phyloP scores from a whole-genome alignment of 1,284 basidiomycete species.

The Cerrena zonata region DNA sequence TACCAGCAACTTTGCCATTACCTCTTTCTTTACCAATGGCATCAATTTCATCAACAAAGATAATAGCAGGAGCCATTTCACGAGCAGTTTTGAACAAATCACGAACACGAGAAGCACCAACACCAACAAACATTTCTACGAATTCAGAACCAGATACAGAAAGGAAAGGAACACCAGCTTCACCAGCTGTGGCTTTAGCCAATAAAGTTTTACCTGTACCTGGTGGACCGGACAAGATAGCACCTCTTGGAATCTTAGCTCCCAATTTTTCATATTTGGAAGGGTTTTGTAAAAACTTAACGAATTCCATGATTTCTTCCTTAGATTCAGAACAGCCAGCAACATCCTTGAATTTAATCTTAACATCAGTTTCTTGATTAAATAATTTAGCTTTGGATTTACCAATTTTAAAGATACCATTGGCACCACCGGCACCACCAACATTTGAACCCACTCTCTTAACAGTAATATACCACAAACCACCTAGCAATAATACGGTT shows the following conservation, averaged over 20 bases:
- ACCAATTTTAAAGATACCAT: constrained; percentile 95
- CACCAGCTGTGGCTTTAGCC: constrained; percentile 97
- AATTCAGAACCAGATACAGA: constrained; percentile 99
- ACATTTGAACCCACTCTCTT: constrained; percentile 72
- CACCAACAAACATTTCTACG: constrained; percentile 99
- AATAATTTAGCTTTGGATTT: constrained; percentile 94
- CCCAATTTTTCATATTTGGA: constrained; percentile 91
- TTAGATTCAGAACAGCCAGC: constrained; percentile 99
- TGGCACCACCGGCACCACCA: constrained; percentile 60
- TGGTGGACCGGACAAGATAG: constrained; percentile 95
- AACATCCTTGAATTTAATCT: constrained; percentile 90
- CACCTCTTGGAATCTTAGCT: constrained; percentile 97
- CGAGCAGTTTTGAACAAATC: constrained; percentile 96
- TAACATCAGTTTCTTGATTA: constrained; percentile 95
- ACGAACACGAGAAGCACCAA: constrained; percentile 93
- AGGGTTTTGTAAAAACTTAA: constrained; percentile 97
- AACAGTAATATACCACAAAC: constrained; percentile 88
- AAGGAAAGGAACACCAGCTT: constrained; percentile 95
- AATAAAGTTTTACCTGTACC: constrained; percentile 98
- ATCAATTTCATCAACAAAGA: constrained; percentile 97
- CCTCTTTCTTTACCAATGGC: constrained; percentile 95
- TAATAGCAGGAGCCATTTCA: constrained; percentile 97
- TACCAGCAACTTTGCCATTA: constrained; percentile 86
- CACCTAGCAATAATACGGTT: constrained; percentile 84
- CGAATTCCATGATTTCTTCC: constrained; percentile 99